Percentiles rank a stretch among this genome's conserved stretches.
These are phyloP conservation scores for Aspergillus pseudotamarii DNA, from an alignment of 2,329 filamentous ascomycete species.

Conservation along the genomic window DNA sequence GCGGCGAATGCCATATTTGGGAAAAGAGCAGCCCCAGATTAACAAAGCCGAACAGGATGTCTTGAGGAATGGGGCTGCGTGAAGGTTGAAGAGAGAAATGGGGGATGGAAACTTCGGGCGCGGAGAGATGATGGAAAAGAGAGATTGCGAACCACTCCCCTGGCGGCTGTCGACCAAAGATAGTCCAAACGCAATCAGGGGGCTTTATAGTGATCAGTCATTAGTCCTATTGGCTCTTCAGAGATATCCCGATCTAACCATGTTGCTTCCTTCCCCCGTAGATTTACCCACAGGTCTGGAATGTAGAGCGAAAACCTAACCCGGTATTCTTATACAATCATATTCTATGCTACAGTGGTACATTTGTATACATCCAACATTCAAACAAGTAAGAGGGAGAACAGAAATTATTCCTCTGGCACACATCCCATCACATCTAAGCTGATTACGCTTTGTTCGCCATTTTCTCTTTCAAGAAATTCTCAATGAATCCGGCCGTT, in stretches of 20 bases:
- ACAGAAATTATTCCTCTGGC: conserved; percentile 2
- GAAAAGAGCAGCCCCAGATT: conserved; percentile 16
- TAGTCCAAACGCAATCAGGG: conserved; percentile 7
- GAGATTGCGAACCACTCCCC: conserved; percentile 23
- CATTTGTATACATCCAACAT: conserved; percentile 25
- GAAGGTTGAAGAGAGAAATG: background rate
- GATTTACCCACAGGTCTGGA: background rate
- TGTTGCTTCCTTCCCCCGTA: background rate
- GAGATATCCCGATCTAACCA: background rate
- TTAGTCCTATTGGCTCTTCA: conserved; percentile 2
- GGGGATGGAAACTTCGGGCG: conserved; percentile 3
- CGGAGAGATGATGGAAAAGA: conserved; percentile 18
- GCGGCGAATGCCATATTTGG: conserved; percentile 42
- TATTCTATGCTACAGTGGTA: conserved; percentile 30
- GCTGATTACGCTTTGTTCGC: conserved; percentile 18
- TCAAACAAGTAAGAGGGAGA: conserved; percentile 11
- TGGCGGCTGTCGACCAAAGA: conserved; percentile 17
- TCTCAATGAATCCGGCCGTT: conserved; percentile 40
- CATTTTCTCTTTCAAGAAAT: conserved; percentile 34
- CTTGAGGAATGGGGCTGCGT: conserved; percentile 1
- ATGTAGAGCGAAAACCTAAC: background rate
- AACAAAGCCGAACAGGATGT: background rate
- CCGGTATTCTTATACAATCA: conserved; percentile 23
- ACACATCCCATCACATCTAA: background rate
- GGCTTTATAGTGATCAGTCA: background rate